Evolutionary conservation across 129 eudicot species (phyloP), one percentile per base, ranked within the genome.

Genomic region (Pseudognaphalium luteoalbum): DNA sequence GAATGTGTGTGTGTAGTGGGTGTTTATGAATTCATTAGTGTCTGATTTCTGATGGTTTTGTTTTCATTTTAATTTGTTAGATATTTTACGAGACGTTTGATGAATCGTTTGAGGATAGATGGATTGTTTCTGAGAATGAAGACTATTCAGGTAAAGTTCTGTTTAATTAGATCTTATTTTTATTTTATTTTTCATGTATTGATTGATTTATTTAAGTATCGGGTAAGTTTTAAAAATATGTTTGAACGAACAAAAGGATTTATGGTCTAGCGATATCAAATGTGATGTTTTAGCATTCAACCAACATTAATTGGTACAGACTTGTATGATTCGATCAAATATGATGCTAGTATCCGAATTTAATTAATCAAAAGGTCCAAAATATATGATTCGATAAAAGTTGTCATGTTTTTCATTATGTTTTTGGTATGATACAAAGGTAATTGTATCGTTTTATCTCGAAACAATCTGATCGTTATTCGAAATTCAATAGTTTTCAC

Each of bases 71-170:
- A 21, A 17, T 5, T 25, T 37, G 73, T 73, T 66, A 92, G 98
- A 81, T 70, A 39, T 86, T 92, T 74, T 85, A 89, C 70, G 98
- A 92, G 75, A 76, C 96, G 76, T 92, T 92, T 76, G 98, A 92
- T 78, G 81, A 88, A 66, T 44, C 87, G 8, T 92, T 90, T 73
- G 92, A 88, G 17, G 92, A 88, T 56, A 82, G 94, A 17, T 92
- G 98, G 98, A 88, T 76, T 70, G 90, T 76, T 11, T 87, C 94
- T 61, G 90, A 88, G 90, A 92, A 90, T 58, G 90, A 82, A 54
- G 96, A 90, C 10, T 92, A 88, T 76, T 37, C 76, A 83, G 98
- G 98, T 92, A 66, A 51, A 54, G 33, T 37, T 19, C 6, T 66
- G 19, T 68, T 57, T 32, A 32, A 32, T 32, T 71, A 4, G 68